These are phyloP conservation scores for Skeletonema grethae DNA, from an alignment of 108 stramenopile genomes.

Conservation along the genomic window DNA sequence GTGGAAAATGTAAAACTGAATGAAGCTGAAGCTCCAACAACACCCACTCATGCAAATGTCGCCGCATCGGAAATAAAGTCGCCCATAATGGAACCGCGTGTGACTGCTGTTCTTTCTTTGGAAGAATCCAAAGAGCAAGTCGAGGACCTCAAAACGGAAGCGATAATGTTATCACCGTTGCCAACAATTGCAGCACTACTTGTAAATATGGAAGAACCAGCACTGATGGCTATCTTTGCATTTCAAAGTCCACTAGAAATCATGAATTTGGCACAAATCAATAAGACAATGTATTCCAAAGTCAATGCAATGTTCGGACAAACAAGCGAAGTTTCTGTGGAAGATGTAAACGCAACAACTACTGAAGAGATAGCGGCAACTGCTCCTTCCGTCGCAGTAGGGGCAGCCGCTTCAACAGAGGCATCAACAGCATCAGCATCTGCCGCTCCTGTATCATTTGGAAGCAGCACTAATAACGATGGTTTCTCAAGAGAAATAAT, in stretches of 20 bases:
- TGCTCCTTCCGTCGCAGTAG: neutral
- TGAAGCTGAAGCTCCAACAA: neutral
- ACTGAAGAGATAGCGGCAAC: neutral
- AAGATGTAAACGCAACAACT: constrained; percentile 26
- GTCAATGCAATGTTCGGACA: constrained; percentile 80
- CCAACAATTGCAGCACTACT: neutral
- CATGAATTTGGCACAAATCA: constrained; percentile 76
- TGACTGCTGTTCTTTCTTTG: neutral
- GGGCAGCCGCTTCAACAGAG: neutral
- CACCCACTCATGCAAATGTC: neutral
- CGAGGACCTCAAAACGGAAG: neutral
- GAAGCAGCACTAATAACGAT: constrained; percentile 13
- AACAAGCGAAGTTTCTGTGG: constrained; percentile 32
- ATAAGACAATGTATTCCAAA: constrained; percentile 67
- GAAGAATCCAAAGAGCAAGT: neutral
- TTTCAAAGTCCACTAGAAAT: constrained; percentile 79
- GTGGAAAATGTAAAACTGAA: neutral
- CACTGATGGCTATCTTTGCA: constrained; percentile 71
- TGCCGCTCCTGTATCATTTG: neutral
- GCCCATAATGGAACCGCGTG: neutral
- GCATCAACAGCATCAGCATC: neutral
- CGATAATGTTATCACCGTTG: neutral
- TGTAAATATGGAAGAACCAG: constrained; percentile 52
- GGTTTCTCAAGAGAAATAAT: constrained; percentile 68
- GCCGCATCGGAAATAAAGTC: neutral